Base-by-base conservation (phyloP, 805 yeast species). In the Lipomyces kockii region DNA sequence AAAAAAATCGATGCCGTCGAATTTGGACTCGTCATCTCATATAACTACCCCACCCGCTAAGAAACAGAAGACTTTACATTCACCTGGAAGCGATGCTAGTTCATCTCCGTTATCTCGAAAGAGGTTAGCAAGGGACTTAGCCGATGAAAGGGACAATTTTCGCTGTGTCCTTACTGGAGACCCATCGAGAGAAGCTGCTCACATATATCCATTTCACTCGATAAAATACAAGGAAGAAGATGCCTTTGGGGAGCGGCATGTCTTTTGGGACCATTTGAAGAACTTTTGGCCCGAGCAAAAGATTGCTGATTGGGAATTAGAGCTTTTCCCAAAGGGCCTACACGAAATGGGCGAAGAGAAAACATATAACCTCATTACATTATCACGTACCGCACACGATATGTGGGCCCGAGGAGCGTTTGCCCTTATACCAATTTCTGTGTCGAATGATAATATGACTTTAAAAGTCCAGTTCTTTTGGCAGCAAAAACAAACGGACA, bases 331-430 rank as follows among this genome's bases (percentile, higher is more conserved):
- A 14, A 39, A 39, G 46, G 46, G 46, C 46, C 46, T 5, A 39
- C 46, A 39, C 46, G 46, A 39, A 39, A 14, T 39, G 20, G 46
- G 46, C 46, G 46, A 39, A 14, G 46, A 39, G 46, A 39, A 39
- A 39, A 39, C n/a, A 39, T 39, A 39, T 39, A 39, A 39, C 20
- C 46, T 39, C 46, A 39, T 39, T 39, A 39, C 46, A 39, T 39
- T 39, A 39, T 39, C 46, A 39, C 46, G 46, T 39, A 39, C 20
- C 46, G 20, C 46, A 39, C 46, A 39, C 46, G 46, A 39, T 20
- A 39, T 39, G 46, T 39, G 46, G 46, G 46, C 46, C 46, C 46
- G 46, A 39, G 46, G 46, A 39, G 46, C 46, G 46, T 39, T 39
- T 39, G 46, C 46, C 46, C 46, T 39, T 39, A 39, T 14, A 39